Evolutionary conservation across 202 grass and related monocot species (phyloP).

Genomic region (Zoysia matrella): DNA sequence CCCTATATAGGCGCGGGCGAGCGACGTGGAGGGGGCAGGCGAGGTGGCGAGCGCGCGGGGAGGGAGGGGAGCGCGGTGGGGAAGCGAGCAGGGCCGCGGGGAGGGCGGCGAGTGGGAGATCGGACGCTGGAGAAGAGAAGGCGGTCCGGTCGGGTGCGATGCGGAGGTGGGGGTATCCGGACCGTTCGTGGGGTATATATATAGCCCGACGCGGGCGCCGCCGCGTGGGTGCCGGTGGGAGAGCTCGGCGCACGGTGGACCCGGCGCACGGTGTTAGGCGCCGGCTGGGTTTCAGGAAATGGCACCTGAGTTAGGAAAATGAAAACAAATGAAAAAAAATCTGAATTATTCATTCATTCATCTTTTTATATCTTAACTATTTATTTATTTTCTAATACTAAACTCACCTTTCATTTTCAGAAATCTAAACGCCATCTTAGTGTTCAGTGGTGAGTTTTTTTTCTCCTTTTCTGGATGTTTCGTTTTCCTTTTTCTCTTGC

Average conservation of each 20-base stretch:
- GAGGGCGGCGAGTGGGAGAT: slow-evolving; percentile 57
- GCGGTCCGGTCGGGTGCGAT: slow-evolving; percentile 55
- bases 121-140: slow-evolving; percentile 78
- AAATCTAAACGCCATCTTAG: background rate
- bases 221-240: slow-evolving; percentile 25
- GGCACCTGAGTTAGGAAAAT: too few relatives aligned
- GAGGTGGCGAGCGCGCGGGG: slow-evolving; percentile 43
- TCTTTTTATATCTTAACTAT: too few relatives aligned
- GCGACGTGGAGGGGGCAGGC: slow-evolving; percentile 42
- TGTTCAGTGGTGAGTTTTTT: background rate
- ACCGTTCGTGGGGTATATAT: slow-evolving; percentile 53
- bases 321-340: too few relatives aligned
- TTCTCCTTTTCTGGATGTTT: background rate
- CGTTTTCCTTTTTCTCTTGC: background rate
- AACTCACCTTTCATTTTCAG: too few relatives aligned
- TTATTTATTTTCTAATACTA: too few relatives aligned
- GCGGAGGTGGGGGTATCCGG: slow-evolving; percentile 43
- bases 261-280: background rate
- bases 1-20: slow-evolving; percentile 49
- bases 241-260: slow-evolving; percentile 37
- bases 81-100: slow-evolving; percentile 30
- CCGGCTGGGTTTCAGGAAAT: too few relatives aligned
- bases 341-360: too few relatives aligned
- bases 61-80: background rate
- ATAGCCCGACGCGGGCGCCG: slow-evolving; percentile 32